These are phyloP conservation scores for Clitoria ternatea DNA, from an alignment of 306 rosid genomes.

Conservation along the genomic window DNA sequence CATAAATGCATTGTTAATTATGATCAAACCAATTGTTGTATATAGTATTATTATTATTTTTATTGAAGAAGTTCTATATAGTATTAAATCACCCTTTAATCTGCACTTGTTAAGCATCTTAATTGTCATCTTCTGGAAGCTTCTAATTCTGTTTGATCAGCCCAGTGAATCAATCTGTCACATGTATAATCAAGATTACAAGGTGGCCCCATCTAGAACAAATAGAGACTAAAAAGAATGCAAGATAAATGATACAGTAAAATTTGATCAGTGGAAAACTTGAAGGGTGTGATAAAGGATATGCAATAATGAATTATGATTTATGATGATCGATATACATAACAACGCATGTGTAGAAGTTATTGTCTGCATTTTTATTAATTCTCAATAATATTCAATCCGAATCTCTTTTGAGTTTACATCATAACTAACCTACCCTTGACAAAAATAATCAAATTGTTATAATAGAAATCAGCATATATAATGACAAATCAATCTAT, in stretches of 20 bases:
- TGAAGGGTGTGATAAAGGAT: conserved; percentile 27
- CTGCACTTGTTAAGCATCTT: too few relatives aligned
- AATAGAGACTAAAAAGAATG: background rate
- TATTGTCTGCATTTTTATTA: background rate
- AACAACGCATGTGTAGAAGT: background rate
- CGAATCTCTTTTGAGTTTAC: background rate
- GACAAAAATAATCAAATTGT: background rate
- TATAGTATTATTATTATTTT: too few relatives aligned
- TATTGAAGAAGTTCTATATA: too few relatives aligned
- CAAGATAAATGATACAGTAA: background rate
- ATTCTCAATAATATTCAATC: too few relatives aligned
- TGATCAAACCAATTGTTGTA: too few relatives aligned
- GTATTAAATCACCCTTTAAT: too few relatives aligned
- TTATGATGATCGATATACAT: background rate
- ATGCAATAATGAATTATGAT: background rate
- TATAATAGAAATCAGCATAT: too few relatives aligned
- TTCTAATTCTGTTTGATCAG: too few relatives aligned
- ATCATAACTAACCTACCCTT: background rate
- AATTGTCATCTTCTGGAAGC: too few relatives aligned
- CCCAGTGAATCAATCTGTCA: too few relatives aligned
- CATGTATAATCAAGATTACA: conserved; percentile 3
- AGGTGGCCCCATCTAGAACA: background rate
- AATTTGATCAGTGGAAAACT: conserved; percentile 14
- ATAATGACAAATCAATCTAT: too few relatives aligned
- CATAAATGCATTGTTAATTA: too few relatives aligned